Evolutionary conservation across 1,284 basidiomycete species (phyloP).

Genomic region (Caloboletus inedulis): DNA sequence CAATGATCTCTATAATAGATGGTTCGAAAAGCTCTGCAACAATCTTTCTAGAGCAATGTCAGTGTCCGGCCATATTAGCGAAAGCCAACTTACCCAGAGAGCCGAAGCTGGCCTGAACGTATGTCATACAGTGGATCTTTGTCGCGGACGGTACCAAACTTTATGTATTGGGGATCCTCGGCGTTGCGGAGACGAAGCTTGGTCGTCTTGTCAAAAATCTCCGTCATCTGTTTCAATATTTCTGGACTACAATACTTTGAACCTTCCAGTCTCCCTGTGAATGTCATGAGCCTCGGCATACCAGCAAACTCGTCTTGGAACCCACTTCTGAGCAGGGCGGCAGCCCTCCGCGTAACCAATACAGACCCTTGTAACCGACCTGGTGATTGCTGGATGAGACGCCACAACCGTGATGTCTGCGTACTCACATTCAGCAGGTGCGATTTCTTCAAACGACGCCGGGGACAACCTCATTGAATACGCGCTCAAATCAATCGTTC

Average conservation of each 20-base stretch:
- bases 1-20: constrained; percentile 41
- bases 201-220: constrained; percentile 50
- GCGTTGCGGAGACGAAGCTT: constrained; percentile 45
- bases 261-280: constrained; percentile 32
- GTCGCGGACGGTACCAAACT: constrained; percentile 48
- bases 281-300: constrained; percentile 13
- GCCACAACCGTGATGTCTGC: neutral
- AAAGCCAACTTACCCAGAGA: constrained; percentile 37
- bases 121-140: constrained; percentile 45
- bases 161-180: constrained; percentile 44
- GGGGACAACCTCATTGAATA: constrained; percentile 38
- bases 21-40: constrained; percentile 48
- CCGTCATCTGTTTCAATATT: constrained; percentile 42
- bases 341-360: constrained; percentile 44
- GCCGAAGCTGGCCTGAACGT: constrained; percentile 43
- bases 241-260: constrained; percentile 32
- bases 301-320: neutral
- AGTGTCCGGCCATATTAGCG: neutral
- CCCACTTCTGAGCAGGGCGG: constrained; percentile 36
- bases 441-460: constrained; percentile 39
- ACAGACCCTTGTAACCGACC: constrained; percentile 38
- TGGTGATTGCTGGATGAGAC: constrained; percentile 15
- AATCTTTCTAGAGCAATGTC: constrained; percentile 29
- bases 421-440: constrained; percentile 41
- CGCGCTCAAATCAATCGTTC: constrained; percentile 53